Evolutionary conservation across 805 yeast species (phyloP).

Genomic region (Candida krabiensis): DNA sequence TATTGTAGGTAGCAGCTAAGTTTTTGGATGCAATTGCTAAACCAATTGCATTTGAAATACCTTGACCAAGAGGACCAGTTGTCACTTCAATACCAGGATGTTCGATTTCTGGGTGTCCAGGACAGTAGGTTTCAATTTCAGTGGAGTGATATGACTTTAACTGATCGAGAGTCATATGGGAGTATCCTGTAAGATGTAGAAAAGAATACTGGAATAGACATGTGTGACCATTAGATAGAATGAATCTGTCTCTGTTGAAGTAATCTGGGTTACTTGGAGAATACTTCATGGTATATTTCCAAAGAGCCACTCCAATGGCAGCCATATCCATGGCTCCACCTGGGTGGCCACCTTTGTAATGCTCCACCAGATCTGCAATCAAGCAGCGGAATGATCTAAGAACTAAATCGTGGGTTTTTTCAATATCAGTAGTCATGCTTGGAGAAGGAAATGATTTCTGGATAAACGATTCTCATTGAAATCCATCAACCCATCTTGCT

Average conservation of each 20-base stretch:
- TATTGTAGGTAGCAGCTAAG: conserved; percentile 89
- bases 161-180: conserved; percentile 71
- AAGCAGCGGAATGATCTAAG: conserved; percentile 33
- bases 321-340: conserved; percentile 99
- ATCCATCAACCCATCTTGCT: no score
- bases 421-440: conserved; percentile 24
- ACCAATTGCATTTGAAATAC: conserved; percentile 94
- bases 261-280: conserved; percentile 89
- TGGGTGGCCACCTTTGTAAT: conserved; percentile 75
- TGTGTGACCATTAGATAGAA: conserved; percentile 95
- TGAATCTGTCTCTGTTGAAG: conserved; percentile 94
- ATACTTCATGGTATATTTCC: conserved; percentile 70
- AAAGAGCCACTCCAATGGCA: conserved; percentile 87
- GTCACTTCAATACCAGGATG: conserved; percentile 95
- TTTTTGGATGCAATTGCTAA: conserved; percentile 91
- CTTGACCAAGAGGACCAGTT: conserved; percentile 99
- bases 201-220: conserved; percentile 85
- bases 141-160: conserved; percentile 72
- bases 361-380: conserved; percentile 34
- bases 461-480: no score
- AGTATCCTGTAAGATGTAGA: conserved; percentile 84
- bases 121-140: conserved; percentile 84
- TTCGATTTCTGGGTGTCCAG: conserved; percentile 97
- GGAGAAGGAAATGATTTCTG: no score
- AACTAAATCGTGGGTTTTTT: conserved; percentile 23